Base-by-base conservation (phyloP, 352 stramenopile genomes). In the Globisporangium abappressorium region DNA sequence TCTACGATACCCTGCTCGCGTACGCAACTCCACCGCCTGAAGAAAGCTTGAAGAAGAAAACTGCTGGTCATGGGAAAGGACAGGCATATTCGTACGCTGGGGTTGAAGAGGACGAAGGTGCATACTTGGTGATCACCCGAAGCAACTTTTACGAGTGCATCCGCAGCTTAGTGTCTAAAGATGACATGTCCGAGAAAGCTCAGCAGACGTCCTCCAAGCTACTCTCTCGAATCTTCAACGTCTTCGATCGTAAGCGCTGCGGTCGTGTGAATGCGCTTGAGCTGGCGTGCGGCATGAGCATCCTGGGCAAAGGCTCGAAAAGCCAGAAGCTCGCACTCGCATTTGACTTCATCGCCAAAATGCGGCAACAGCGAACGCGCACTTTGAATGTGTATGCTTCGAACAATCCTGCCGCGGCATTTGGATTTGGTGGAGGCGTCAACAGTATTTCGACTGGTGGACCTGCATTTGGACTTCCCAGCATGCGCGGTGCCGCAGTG, bases 121-220 rank as follows among this genome's bases (percentile, higher is more conserved):
- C 84, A 11, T 93, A 94, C 47, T 67, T 95, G 15, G 77, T 91
- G 30, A 75, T 96, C 22, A 92, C 85, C 6, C 76, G 89, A 24
- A 79, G 77, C 38, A 93, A 89, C 68, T 96, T 95, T 58, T 96
- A 96, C 65, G 82, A 93, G 65, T 96, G 89, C 60, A 88, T 96
- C 34, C 89, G 89, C 24, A 93, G 81, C 60, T 66, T 96, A 30
- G 87, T 96, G 15, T 76, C 84, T 2, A 93, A 91, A 57, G 72
- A 92, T 15, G 76, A 79, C 14, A 93, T 93, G 84, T 79, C 80
- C 0, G 87, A 95, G 57, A 92, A 94, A 61, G 85, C 86, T 2
- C 89, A 96, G 62, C 87, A 96, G 54, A 90, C 86, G 3, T 92
- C 85, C 34, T 96, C 89, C 1, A 93, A 94, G 65, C 34, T 95